Percentiles rank a stretch among this genome's conserved stretches.
Evolutionary conservation across 1,284 basidiomycete genomes (phyloP).

Genomic region (Coniophora puteana): DNA sequence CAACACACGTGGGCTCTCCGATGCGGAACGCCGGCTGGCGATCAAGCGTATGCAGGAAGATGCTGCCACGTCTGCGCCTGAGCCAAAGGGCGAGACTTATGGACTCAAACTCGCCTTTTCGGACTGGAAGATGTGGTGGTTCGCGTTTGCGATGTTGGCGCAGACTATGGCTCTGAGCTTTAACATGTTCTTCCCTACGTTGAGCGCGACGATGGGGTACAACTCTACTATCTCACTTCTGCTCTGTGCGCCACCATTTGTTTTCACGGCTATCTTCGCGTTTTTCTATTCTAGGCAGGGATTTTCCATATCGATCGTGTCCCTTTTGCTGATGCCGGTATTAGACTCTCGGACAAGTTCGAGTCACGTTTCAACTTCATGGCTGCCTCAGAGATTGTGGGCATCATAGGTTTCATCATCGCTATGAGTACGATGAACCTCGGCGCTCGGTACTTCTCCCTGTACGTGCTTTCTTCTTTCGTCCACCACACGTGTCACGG

Average conservation of each 20-base stretch:
- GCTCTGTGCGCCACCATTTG: slow-evolving; percentile 77
- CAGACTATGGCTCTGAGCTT: slow-evolving; percentile 64
- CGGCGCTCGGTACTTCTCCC: slow-evolving; percentile 61
- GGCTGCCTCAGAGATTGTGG: slow-evolving; percentile 44
- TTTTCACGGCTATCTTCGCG: slow-evolving; percentile 59
- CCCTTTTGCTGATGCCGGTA: neutral
- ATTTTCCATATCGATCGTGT: neutral
- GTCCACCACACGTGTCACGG: slow-evolving; percentile 1
- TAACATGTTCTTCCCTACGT: slow-evolving; percentile 76
- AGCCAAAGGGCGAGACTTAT: slow-evolving; percentile 29
- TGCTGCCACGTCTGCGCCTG: slow-evolving; percentile 49
- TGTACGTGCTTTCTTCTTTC: slow-evolving; percentile 37
- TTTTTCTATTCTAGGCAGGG: slow-evolving; percentile 49
- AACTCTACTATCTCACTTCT: slow-evolving; percentile 61
- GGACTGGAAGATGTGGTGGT: slow-evolving; percentile 72
- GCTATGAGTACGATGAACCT: slow-evolving; percentile 69
- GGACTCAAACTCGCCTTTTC: slow-evolving; percentile 55
- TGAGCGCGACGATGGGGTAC: slow-evolving; percentile 69
- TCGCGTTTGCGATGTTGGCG: no score
- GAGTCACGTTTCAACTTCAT: slow-evolving; percentile 70
- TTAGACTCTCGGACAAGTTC: slow-evolving; percentile 58
- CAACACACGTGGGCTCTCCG: slow-evolving; percentile 57
- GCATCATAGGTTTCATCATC: slow-evolving; percentile 70
- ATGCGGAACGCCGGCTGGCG: slow-evolving; percentile 64
- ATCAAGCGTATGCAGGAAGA: slow-evolving; percentile 74